Percentiles rank a stretch among this genome's conserved stretches.
Evolutionary conservation across 1,139 yeast genomes (phyloP).

Genomic region (Blastobotrys proliferans): DNA sequence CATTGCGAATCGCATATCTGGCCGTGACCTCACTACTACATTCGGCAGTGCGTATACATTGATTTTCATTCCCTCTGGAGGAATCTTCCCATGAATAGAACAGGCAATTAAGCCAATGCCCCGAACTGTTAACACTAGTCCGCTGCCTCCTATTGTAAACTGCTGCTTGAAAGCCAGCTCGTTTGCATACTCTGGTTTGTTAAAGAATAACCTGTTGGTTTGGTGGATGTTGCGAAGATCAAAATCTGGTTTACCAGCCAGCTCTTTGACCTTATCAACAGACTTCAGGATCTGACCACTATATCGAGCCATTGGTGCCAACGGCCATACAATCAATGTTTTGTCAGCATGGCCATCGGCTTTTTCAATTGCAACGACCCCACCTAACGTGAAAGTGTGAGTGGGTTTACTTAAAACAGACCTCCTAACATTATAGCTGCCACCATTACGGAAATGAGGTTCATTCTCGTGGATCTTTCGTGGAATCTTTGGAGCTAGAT

Average conservation of each 20-base stretch:
- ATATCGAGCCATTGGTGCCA: conserved; percentile 13
- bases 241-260: conserved; percentile 22
- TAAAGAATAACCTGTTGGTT: conserved; percentile 11
- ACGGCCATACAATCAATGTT: conserved; percentile 22
- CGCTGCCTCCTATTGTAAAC: conserved; percentile 42
- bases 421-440: conserved; percentile 23
- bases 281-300: conserved; percentile 16
- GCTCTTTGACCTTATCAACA: conserved; percentile 32
- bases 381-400: conserved; percentile 30
- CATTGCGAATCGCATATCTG: too few species aligned
- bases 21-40: conserved; percentile 34
- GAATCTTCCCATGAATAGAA: conserved; percentile 57
- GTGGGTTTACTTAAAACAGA: conserved; percentile 22
- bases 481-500: conserved; percentile 15
- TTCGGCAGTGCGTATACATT: conserved; percentile 49
- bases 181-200: conserved; percentile 27
- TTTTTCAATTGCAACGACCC: conserved; percentile 25
- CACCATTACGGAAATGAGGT: conserved; percentile 19
- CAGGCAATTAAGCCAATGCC: conserved; percentile 66
- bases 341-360: conserved; percentile 12
- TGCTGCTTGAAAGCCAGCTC: conserved; percentile 34
- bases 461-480: background rate
- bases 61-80: conserved; percentile 38
- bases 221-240: background rate
- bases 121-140: conserved; percentile 62